phyloP scores from a whole-genome alignment of 352 stramenopile species.

The Phytophthora sp. region DNA sequence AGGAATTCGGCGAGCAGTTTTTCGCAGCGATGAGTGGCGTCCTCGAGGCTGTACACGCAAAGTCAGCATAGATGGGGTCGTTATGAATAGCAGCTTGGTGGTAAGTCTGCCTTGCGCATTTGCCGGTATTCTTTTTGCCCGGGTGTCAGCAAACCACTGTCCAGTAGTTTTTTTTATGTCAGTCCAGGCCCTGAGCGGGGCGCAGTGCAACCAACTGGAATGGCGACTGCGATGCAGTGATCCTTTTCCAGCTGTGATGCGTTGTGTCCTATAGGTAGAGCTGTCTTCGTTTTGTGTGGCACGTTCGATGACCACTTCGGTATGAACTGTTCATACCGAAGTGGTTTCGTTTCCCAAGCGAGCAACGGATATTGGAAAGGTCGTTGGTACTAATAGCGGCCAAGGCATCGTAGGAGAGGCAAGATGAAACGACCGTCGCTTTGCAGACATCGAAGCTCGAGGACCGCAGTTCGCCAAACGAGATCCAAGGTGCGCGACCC shows the following conservation, averaged over 20 bases:
- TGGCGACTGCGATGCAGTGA: too few relatives aligned
- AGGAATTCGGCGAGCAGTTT: conserved; percentile 72
- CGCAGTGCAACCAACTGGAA: conserved; percentile 1
- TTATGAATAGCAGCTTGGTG: conserved; percentile 21
- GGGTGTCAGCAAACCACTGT: background rate
- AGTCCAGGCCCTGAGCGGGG: conserved; percentile 8
- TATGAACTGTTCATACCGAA: too few relatives aligned
- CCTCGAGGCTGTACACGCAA: conserved; percentile 19
- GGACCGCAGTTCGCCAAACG: background rate
- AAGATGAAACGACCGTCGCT: conserved; percentile 35
- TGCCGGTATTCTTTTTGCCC: too few relatives aligned
- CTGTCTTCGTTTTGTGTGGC: too few relatives aligned
- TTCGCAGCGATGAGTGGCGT: conserved; percentile 50
- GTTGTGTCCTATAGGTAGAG: conserved; percentile 10
- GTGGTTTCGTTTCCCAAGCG: conserved; percentile 22
- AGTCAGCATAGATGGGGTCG: conserved; percentile 28
- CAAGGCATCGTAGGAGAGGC: too few relatives aligned
- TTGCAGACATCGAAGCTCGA: conserved; percentile 4
- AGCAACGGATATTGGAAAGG: conserved; percentile 24
- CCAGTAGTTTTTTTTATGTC: conserved; percentile 10
- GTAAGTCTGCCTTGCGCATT: background rate
- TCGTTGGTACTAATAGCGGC: background rate
- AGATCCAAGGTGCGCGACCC: conserved; percentile 26
- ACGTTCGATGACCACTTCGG: too few relatives aligned
- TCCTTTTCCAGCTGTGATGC: too few relatives aligned